Base-by-base conservation (phyloP, 257 asterid genomes). In the Nicotiana noctiflora region DNA sequence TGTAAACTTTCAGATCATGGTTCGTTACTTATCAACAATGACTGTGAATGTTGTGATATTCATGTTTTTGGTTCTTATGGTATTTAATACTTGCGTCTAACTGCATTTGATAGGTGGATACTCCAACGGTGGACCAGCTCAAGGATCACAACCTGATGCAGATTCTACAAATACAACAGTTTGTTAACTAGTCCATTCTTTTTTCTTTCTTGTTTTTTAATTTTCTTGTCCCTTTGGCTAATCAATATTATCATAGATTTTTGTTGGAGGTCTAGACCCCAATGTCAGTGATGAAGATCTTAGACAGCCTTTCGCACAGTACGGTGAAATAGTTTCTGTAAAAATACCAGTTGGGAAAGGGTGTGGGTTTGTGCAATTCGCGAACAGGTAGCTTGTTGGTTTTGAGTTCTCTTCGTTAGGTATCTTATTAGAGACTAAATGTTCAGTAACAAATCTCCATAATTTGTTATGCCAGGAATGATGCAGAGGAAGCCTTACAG, bases 181-280 rank as follows among this genome's bases (percentile, higher is more conserved):
- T 83, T 84, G 96, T 87, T 85, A 80, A 84, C 88, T 75, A 55
- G 63, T 79, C 89, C 72, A 76, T 79, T 55, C 57, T 84, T 82
- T 79, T n/a, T 40, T 23, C 8, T 66, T 52, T 29, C 67, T 66
- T 64, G 34, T 32, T 25, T 55, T 63, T 52, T n/a, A 12, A 64
- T 82, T 79, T 5, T 15, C 21, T 65, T 25, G 60, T 81, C 66
- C 46, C 61, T 83, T 80, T 67, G 60, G 82, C 87, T 89, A 81
- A 89, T 79, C 19, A 67, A 23, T 53, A 51, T 77, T 70, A 70
- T 61, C 84, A 17, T 90, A 94, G 98, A 94, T 93, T 57, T 93
- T 94, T 87, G 98, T 94, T 83, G 98, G 98, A 84, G 97, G 98
- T 60, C 97, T 94, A 18, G 98, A 93, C 82, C 93, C 97, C 40